These are phyloP conservation scores for Aschersonia sp. DNA, from an alignment of 2,329 filamentous ascomycete genomes.

Conservation along the genomic window DNA sequence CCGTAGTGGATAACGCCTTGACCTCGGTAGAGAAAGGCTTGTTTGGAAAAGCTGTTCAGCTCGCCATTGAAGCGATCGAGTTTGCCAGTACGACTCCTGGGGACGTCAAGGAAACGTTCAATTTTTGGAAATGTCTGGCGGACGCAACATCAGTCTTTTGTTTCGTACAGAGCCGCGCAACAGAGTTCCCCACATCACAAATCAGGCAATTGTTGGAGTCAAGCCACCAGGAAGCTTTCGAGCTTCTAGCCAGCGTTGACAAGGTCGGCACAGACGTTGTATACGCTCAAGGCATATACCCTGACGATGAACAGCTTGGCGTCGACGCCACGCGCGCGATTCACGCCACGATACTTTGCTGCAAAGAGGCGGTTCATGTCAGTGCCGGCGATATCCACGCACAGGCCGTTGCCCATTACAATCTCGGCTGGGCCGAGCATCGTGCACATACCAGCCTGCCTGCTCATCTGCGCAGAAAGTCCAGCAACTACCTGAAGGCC, in stretches of 20 bases:
- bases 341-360: constrained; percentile 63
- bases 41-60: constrained; percentile 67
- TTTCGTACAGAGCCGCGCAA: constrained; percentile 53
- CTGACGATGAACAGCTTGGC: constrained; percentile 31
- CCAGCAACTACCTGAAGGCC: constrained; percentile 58
- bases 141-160: constrained; percentile 81
- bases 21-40: constrained; percentile 66
- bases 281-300: constrained; percentile 26
- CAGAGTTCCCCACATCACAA: constrained; percentile 43
- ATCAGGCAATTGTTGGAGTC: constrained; percentile 44
- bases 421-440: constrained; percentile 88
- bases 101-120: constrained; percentile 60
- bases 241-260: constrained; percentile 55
- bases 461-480: constrained; percentile 35
- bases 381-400: constrained; percentile 65
- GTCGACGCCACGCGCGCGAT: constrained; percentile 44
- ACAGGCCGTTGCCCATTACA: constrained; percentile 93
- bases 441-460: constrained; percentile 58
- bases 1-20: constrained; percentile 68
- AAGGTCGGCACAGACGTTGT: constrained; percentile 33
- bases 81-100: constrained; percentile 49
- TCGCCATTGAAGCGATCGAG: constrained; percentile 53
- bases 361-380: constrained; percentile 71
- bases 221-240: constrained; percentile 38
- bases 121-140: constrained; percentile 85